Conservation (phyloP, 2,329 filamentous ascomycete species). For the Pyrenochaeta sp. region DNA sequence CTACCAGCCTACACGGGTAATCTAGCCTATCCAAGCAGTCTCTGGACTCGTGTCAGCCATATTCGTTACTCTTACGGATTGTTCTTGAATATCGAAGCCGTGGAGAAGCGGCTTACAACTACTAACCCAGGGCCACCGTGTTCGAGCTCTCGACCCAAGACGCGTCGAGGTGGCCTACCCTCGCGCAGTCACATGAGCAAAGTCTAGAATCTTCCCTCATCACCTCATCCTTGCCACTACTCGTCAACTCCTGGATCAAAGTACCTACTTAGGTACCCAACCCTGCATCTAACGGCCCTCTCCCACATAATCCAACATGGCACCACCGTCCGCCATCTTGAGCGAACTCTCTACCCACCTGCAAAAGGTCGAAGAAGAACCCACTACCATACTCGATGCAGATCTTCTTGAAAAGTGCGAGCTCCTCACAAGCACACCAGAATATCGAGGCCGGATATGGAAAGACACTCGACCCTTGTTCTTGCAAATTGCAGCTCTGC, state of each 20-base stretch:
- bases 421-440: conserved; percentile 47
- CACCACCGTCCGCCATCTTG: conserved; percentile 27
- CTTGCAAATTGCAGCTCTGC: conserved; percentile 57
- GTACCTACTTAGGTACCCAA: background rate
- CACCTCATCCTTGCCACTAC: conserved; percentile 17
- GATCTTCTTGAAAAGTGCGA: conserved; percentile 60
- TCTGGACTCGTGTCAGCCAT: too few species aligned
- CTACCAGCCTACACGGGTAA: conserved; percentile 1
- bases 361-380: conserved; percentile 52
- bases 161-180: conserved; percentile 13
- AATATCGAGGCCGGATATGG: conserved; percentile 37
- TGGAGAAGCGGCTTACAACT: too few species aligned
- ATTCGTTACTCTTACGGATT: too few species aligned
- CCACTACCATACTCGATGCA: conserved; percentile 55
- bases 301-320: conserved; percentile 19
- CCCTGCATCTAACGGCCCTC: background rate
- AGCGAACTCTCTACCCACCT: conserved; percentile 53
- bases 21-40: background rate
- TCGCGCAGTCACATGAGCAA: conserved; percentile 42
- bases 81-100: too few species aligned
- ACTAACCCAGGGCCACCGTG: too few species aligned
- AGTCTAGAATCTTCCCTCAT: conserved; percentile 34
- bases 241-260: conserved; percentile 1
- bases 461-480: conserved; percentile 46
- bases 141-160: too few species aligned